Evolutionary conservation across 495 filamentous ascomycete species (phyloP), one percentile per base, ranked within the genome.

Genomic region (Chaetomium cochliodes): DNA sequence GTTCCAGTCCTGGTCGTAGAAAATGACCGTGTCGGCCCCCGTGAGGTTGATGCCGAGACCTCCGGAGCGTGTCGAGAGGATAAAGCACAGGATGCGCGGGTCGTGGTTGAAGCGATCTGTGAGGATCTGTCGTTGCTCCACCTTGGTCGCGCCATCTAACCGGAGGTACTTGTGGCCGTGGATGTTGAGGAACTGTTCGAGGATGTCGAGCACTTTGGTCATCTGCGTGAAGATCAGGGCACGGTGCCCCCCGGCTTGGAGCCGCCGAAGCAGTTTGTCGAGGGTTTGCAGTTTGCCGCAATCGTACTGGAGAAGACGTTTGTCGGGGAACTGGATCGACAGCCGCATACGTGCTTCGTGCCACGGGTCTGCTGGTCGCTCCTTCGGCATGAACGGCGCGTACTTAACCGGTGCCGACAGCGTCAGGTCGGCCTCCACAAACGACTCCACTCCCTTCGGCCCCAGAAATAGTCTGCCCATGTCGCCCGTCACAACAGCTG

Each of bases 1-100:
- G 69, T 99, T 99, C 96, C 96, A 99, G 77, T 99, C 96, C 50
- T 97, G 85, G 74, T 99, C 96, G 77, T 99, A 99, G 79, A 99
- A 99, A 71, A 99, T 98, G 71, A 99, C 96, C 0, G 94, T 96
- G 75, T 97, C 94, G 26, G 96, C 96, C 39, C 94, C 96, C 0
- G 94, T 98, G 18, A 99, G 80, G 71, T 98, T 98, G 78, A 96
- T 97, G 57, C 96, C 96, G 2, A 99, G 80, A 56, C 96, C 96
- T 62, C 96, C 96, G 1, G 96, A 97, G 52, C 96, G 87, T 63
- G 91, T 96, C 2, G 92, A 96, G 15, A 98, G 85, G 73, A 99
- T 99, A 79, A 98, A 97, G 60, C 88, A 92, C 12, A 93, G 84
- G 68, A 99, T 98, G 51, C 92, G 89, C 33, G 86, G 81, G 74